Percentiles rank a stretch among this genome's conserved stretches.
Conservation (phyloP, 768 basidiomycete genomes). For the Holtermanniella nyarrowii region DNA sequence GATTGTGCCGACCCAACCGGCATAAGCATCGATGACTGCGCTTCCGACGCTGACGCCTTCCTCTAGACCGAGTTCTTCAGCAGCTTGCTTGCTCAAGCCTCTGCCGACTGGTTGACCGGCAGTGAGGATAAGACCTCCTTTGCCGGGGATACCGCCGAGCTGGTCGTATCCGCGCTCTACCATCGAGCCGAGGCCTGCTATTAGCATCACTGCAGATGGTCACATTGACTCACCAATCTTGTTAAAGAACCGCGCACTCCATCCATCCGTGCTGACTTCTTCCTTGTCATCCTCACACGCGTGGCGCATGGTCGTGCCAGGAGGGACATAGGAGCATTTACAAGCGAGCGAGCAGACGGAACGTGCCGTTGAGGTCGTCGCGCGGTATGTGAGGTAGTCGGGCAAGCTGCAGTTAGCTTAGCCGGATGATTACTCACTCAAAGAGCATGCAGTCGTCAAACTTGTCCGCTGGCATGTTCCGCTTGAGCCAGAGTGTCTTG, state of each 20-base stretch:
- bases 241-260: conserved; percentile 79
- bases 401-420: conserved; percentile 62
- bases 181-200: conserved; percentile 29
- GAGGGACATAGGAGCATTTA: conserved; percentile 87
- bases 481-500: conserved; percentile 93
- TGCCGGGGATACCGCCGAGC: conserved; percentile 57
- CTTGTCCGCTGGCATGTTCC: conserved; percentile 59
- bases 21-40: conserved; percentile 91
- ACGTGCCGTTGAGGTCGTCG: conserved; percentile 62
- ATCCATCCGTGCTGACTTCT: conserved; percentile 52
- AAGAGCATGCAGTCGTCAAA: conserved; percentile 50
- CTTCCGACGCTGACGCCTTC: conserved; percentile 88
- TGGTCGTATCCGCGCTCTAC: conserved; percentile 57
- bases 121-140: conserved; percentile 54
- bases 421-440: conserved; percentile 31
- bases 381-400: conserved; percentile 90
- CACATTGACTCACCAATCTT: conserved; percentile 56
- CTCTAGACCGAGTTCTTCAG: conserved; percentile 69
- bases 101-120: conserved; percentile 73
- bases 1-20: conserved; percentile 94
- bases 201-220: neutral
- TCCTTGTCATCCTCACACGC: conserved; percentile 33
- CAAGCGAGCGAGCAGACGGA: conserved; percentile 91
- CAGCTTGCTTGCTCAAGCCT: conserved; percentile 68
- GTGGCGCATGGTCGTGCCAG: conserved; percentile 40